Evolutionary conservation across 192 early-diverging fungal species (phyloP).

Genomic region (Gamsiella multidivaricata): DNA sequence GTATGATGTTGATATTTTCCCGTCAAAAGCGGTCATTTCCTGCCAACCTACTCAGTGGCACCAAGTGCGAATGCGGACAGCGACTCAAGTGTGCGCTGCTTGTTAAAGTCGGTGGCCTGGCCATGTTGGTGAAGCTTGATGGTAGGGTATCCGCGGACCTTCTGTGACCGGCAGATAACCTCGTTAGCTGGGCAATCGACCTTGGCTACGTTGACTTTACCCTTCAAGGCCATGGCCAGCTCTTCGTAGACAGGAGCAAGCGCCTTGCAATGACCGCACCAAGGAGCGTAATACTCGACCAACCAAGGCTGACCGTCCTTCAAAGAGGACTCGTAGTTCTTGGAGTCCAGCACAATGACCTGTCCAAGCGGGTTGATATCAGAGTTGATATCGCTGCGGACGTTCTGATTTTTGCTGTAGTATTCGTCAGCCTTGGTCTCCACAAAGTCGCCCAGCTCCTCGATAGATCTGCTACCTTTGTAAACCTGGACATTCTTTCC

Average conservation of each 20-base stretch:
- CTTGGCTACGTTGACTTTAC: constrained; percentile 82
- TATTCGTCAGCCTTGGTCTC: constrained; percentile 34
- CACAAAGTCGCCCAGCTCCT: constrained; percentile 33
- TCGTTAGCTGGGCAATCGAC: constrained; percentile 84
- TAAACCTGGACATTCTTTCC: constrained; percentile 42
- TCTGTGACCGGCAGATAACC: constrained; percentile 70
- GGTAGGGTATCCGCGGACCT: constrained; percentile 88
- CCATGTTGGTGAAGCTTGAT: constrained; percentile 71
- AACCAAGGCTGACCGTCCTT: constrained; percentile 79
- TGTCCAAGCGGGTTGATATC: constrained; percentile 62
- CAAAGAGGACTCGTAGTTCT: constrained; percentile 63
- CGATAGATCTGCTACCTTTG: constrained; percentile 40
- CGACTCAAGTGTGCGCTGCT: constrained; percentile 8
- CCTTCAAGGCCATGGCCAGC: constrained; percentile 69
- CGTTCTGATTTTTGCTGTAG: neutral
- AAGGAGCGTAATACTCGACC: constrained; percentile 90
- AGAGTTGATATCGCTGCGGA: neutral
- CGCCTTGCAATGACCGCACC: constrained; percentile 89
- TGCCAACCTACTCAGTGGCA: constrained; percentile 27
- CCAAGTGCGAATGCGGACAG: constrained; percentile 40
- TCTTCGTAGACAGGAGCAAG: constrained; percentile 85
- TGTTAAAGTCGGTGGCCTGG: constrained; percentile 8
- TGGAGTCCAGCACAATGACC: constrained; percentile 64
- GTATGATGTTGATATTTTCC: no score
- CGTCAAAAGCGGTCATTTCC: neutral